Evolutionary conservation across 108 stramenopile genomes (phyloP).

Genomic region (Licmophora abbreviata): DNA sequence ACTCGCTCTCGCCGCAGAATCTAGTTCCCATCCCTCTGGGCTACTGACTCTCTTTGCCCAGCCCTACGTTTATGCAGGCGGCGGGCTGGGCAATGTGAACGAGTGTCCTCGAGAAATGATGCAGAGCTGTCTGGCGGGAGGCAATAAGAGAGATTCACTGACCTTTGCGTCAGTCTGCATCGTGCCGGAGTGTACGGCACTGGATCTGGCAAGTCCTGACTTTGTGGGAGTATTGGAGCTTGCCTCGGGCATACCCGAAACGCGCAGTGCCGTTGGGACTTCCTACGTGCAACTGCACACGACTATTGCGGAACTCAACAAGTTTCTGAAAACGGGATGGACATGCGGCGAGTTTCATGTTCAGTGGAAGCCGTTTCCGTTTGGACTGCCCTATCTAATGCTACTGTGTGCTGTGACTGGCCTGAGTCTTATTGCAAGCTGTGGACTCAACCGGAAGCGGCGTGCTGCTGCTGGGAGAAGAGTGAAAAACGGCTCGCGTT

Average conservation of each 20-base stretch:
- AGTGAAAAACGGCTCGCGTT: no score
- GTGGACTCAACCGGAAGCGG: no score
- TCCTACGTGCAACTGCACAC: conserved; percentile 20
- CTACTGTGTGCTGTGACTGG: no score
- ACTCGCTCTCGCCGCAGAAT: conserved; percentile 29
- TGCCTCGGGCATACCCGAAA: no score
- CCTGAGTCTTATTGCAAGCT: no score
- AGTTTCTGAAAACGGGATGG: conserved; percentile 41
- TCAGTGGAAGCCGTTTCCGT: conserved; percentile 19
- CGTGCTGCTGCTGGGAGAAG: no score
- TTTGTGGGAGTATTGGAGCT: conserved; percentile 15
- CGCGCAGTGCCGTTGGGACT: no score
- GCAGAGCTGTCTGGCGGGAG: conserved; percentile 30
- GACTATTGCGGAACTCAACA: conserved; percentile 26
- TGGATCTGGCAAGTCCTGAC: conserved; percentile 27
- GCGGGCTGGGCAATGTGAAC: conserved; percentile 43
- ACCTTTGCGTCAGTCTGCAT: conserved; percentile 45
- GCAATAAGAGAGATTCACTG: conserved; percentile 27
- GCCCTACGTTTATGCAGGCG: conserved; percentile 43
- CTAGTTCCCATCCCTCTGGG: conserved; percentile 38
- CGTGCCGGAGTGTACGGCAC: conserved; percentile 26
- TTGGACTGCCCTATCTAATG: conserved; percentile 5
- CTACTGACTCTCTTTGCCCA: conserved; percentile 20
- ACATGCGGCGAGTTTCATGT: conserved; percentile 37
- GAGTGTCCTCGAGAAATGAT: conserved; percentile 36